Conservation (phyloP, 805 yeast species). For the Brettanomyces naardenensis region DNA sequence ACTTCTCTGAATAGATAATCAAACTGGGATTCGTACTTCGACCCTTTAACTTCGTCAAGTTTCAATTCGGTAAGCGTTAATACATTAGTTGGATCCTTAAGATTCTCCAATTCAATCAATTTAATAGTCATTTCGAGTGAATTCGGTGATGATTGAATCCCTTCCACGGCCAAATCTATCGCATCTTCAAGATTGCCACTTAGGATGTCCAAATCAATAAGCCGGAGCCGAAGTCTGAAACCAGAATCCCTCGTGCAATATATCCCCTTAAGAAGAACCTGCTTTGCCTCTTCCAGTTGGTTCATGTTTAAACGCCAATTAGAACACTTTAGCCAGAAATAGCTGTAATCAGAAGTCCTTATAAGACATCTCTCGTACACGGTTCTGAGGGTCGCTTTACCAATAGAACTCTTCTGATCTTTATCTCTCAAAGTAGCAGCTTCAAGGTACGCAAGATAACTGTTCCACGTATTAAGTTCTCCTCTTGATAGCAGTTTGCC, state of each 20-base stretch:
- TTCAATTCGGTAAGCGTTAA: conserved; percentile 24
- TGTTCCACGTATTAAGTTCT: conserved; percentile 52
- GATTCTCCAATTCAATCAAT: conserved; percentile 32
- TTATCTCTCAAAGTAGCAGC: conserved; percentile 16
- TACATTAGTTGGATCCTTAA: conserved; percentile 16
- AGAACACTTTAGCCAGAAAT: conserved; percentile 43
- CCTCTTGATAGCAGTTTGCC: conserved; percentile 24
- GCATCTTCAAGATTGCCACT: conserved; percentile 31
- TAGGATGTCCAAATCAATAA: conserved; percentile 38
- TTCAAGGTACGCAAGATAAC: conserved; percentile 50
- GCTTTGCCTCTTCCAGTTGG: conserved; percentile 29
- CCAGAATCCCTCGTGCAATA: conserved; percentile 21
- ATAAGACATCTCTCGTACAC: conserved; percentile 43
- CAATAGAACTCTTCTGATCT: conserved; percentile 14
- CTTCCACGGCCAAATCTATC: conserved; percentile 22
- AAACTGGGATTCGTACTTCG: conserved; percentile 22
- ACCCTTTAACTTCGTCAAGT: conserved; percentile 15
- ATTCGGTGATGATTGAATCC: conserved; percentile 22
- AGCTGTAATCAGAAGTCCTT: conserved; percentile 34
- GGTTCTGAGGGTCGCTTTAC: conserved; percentile 20
- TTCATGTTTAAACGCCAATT: conserved; percentile 30
- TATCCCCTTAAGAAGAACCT: conserved; percentile 30
- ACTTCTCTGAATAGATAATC: conserved; percentile 31
- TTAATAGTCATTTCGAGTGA: conserved; percentile 33
- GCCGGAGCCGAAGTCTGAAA: conserved; percentile 28